Base-by-base conservation (phyloP, 805 yeast species). In the Teunomyces kruisii region DNA sequence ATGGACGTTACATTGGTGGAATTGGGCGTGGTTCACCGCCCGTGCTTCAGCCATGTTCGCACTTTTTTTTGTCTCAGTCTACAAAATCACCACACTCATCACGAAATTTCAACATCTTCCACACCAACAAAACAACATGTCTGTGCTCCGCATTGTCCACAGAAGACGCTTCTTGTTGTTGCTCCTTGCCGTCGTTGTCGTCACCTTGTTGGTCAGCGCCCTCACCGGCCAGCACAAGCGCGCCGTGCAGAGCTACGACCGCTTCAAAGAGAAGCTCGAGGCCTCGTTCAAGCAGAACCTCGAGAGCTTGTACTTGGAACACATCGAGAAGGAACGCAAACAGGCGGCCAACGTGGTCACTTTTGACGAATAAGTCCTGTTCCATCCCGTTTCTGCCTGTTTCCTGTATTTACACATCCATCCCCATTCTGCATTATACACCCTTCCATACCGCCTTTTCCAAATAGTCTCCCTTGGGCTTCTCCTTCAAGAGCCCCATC, bases 391-490 rank as follows among this genome's bases (percentile, higher is more conserved):
- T 4, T 10, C 4, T 26, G n/a, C n/a, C n/a, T n/a, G n/a, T n/a
- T n/a, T n/a, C n/a, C n/a, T n/a, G n/a, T 9, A 26, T 26, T 26
- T 9, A 26, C 12, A 26, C 8, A 22, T 22, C n/a, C n/a, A n/a
- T n/a, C n/a, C n/a, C n/a, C n/a, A n/a, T n/a, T 5, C 12, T 26
- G 28, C 28, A 62, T 36, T 59, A 83, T 12, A 86, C 61, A 24
- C 81, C 88, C 54, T 75, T 83, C 94, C 94, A 87, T 4, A 81
- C 62, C 12, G 81, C 70, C 56, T 85, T 88, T 53, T 87, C 92
- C 33, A 87, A 68, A 44, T 75, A 71, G 53, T 86, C 90, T 26
- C 80, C 78, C 59, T 81, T 82, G 12, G 82, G 67, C 35, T 76
- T 77, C 42, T 83, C 85, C 51, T 81, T 81, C 14, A 88, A 59